A percentile compares a stretch with the other conserved stretches of the same genome.
phyloP scores from a whole-genome alignment of 768 basidiomycete genomes.

The Cytidiella melzeri region DNA sequence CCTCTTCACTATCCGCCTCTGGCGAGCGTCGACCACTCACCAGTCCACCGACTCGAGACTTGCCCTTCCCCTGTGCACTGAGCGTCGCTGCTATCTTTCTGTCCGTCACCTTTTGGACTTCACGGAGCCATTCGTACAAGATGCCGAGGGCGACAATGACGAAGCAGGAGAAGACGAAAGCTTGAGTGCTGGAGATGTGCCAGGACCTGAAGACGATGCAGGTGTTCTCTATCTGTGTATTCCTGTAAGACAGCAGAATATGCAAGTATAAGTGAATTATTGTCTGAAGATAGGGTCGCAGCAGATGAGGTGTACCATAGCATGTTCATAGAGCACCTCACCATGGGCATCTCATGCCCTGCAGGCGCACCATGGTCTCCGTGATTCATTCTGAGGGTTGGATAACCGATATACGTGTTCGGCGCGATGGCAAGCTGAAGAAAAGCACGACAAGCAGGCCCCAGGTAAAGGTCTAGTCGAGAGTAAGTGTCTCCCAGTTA shows the following conservation, averaged over 20 bases:
- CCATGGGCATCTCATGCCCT: conserved; percentile 24
- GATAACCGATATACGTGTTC: too few species aligned
- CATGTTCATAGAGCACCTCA: conserved; percentile 70
- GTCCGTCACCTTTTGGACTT: conserved; percentile 56
- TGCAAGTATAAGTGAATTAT: too few species aligned
- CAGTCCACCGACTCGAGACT: conserved; percentile 23
- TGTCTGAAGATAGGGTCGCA: background rate
- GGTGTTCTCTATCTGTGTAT: conserved; percentile 72
- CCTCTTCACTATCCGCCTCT: conserved; percentile 43
- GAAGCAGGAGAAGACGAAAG: conserved; percentile 61
- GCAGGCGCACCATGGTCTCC: conserved; percentile 42
- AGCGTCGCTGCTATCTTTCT: conserved; percentile 46
- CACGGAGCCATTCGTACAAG: conserved; percentile 76
- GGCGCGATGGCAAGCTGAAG: too few species aligned
- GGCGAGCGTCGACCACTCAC: conserved; percentile 39
- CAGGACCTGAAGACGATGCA: conserved; percentile 77
- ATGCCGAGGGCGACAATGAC: conserved; percentile 62
- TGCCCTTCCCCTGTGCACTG: conserved; percentile 40
- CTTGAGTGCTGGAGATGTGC: conserved; percentile 56
- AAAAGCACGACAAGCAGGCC: too few species aligned
- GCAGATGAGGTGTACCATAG: conserved; percentile 48
- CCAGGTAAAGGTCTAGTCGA: too few species aligned
- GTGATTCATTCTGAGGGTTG: conserved; percentile 24
- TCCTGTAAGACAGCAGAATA: too few species aligned
- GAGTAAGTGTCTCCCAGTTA: too few species aligned